Base-by-base conservation (phyloP, 208 protist genomes). In the Leishmania tarentolae region DNA sequence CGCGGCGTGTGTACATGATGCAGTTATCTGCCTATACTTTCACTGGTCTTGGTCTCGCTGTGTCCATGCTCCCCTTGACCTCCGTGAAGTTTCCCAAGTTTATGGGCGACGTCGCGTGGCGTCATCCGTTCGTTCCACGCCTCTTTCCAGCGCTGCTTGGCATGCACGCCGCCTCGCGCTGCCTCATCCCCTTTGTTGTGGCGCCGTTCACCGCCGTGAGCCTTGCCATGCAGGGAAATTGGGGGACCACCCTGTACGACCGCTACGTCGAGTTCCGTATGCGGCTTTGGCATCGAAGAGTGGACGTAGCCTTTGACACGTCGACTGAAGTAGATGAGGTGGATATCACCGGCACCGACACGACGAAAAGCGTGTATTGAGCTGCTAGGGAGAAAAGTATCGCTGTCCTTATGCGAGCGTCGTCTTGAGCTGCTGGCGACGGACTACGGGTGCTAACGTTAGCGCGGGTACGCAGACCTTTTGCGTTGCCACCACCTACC, bases 101-200 rank as follows among this genome's bases (percentile, higher is more conserved):
- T 68, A 96, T 97, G 93, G 92, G 93, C 59, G 92, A 98, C 80
- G 93, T 97, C 53, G 89, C 88, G 44, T 97, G 93, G 93, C 91
- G 93, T 44, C 90, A 95, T 74, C 92, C 91, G 6, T 96, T 95
- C 83, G 86, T 98, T 53, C 93, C 95, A 37, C 90, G 93, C 5
- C 85, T 97, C 40, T 98, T 98, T 83, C 95, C 95, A 17, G 78
- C 91, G 15, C 40, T 97, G 17, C 77, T 98, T 7, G 95, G 95
- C 81, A 89, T 97, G 86, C 92, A 92, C 78, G 76, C 93, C 21
- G 92, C 92, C 50, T 97, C 93, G 44, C 91, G 92, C 61, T 95
- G 92, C 66, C 80, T 96, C 72, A 84, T 97, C 31, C 95, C 95
- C 0, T 98, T 96, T 81, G 90, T 97, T 1, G 76, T 97, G 50